These are phyloP conservation scores for Gossypioides kirkii DNA, from an alignment of 345 rosid genomes.

Conservation along the genomic window DNA sequence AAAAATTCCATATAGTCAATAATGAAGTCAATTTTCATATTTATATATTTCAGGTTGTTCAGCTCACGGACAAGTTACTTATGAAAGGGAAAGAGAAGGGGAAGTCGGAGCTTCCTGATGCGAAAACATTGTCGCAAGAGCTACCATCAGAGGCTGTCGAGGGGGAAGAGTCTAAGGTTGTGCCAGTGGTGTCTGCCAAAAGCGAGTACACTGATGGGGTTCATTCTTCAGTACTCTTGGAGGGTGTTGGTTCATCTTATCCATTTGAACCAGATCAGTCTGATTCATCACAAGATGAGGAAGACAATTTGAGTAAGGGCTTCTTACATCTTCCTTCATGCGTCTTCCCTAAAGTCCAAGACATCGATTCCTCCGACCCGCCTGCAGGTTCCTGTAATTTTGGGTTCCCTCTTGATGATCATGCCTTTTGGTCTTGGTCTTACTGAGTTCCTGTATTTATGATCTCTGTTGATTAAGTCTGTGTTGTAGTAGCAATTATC, in stretches of 20 bases:
- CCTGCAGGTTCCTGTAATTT: slow-evolving; percentile 39
- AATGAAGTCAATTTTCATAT: background rate
- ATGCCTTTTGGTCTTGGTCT: slow-evolving; percentile 64
- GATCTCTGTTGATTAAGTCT: background rate
- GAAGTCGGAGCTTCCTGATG: slow-evolving; percentile 13
- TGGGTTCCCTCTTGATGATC: slow-evolving; percentile 45
- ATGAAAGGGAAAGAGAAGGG: slow-evolving; percentile 22
- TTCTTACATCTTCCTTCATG: slow-evolving; percentile 28
- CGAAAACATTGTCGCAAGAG: slow-evolving; percentile 17
- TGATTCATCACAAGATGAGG: slow-evolving; percentile 59
- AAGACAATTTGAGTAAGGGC: slow-evolving; percentile 38
- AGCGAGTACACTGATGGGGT: slow-evolving; percentile 22
- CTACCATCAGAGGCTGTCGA: slow-evolving; percentile 17
- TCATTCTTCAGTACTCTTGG: too few relatives aligned
- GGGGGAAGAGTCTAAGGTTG: slow-evolving; percentile 26
- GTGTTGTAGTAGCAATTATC: slow-evolving; percentile 5
- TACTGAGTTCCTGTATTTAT: slow-evolving; percentile 19
- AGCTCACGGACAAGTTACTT: slow-evolving; percentile 39
- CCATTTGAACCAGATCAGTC: slow-evolving; percentile 45
- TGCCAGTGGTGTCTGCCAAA: slow-evolving; percentile 26
- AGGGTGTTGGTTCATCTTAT: too few relatives aligned
- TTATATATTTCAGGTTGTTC: slow-evolving; percentile 30
- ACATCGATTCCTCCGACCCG: slow-evolving; percentile 34
- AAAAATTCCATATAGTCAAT: background rate
- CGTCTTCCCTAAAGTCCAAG: slow-evolving; percentile 40